These are phyloP conservation scores for Centella asiatica DNA, from an alignment of 129 eudicot species.

Conservation along the genomic window DNA sequence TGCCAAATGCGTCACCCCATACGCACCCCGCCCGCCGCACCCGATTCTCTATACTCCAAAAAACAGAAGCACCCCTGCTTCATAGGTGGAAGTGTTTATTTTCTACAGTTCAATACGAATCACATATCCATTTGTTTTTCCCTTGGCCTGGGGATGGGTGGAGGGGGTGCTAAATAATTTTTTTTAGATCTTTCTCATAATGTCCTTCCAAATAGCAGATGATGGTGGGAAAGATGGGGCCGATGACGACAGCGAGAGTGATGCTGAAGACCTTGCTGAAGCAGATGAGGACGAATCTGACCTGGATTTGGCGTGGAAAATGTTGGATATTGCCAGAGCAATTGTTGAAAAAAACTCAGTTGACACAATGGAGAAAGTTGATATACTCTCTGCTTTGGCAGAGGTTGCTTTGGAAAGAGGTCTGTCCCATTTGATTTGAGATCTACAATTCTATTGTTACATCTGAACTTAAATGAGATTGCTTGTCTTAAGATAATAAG, in stretches of 20 bases:
- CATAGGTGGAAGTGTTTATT: no score
- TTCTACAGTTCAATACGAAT: not conserved
- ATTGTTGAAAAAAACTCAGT: conserved; percentile 75
- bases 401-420: conserved; percentile 93
- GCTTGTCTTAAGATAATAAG: not conserved
- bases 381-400: conserved; percentile 77
- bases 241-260: conserved; percentile 60
- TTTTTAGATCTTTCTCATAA: not conserved
- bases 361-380: conserved; percentile 86
- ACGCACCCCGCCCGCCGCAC: no score
- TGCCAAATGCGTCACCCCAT: no score
- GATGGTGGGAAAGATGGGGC: conserved; percentile 42
- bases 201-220: conserved; percentile 17
- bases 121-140: not conserved
- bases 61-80: no score
- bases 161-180: no score
- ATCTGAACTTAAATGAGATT: not conserved
- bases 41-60: no score
- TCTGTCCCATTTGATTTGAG: conserved; percentile 19
- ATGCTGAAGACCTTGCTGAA: conserved; percentile 52
- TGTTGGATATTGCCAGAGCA: conserved; percentile 96
- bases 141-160: no score
- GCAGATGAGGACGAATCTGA: conserved; percentile 94
- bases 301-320: conserved; percentile 96
- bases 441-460: not conserved